Percentiles rank a stretch among this genome's conserved stretches.
Evolutionary conservation across 306 rosid species (phyloP).

Genomic region (Quercus bicolor): DNA sequence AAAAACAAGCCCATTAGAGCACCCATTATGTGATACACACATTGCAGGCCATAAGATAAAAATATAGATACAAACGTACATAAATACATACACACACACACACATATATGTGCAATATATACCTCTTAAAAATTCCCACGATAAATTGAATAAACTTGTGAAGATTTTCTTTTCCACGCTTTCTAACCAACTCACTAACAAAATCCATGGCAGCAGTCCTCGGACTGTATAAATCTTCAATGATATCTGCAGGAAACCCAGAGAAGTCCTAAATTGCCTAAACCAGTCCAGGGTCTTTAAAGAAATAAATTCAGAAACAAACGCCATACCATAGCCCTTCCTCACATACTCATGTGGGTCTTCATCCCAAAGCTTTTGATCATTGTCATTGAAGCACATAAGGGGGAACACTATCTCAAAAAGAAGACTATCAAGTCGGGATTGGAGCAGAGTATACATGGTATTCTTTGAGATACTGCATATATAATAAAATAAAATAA

Average conservation of each 20-base stretch:
- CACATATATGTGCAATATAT: neutral
- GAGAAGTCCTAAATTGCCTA: conserved; percentile 19
- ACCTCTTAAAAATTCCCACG: conserved; percentile 83
- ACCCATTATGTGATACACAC: conserved; percentile 9
- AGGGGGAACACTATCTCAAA: conserved; percentile 95
- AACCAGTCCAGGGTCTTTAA: neutral
- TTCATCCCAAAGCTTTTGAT: conserved; percentile 95
- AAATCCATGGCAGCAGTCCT: conserved; percentile 98
- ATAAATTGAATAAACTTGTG: conserved; percentile 82
- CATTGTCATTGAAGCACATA: conserved; percentile 90
- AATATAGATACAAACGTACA: neutral
- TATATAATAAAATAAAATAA: neutral
- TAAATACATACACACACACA: too few species aligned
- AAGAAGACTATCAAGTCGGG: conserved; percentile 79
- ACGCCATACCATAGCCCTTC: conserved; percentile 89
- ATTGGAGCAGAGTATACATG: conserved; percentile 82
- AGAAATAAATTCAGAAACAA: neutral
- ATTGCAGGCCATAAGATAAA: neutral
- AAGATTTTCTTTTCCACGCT: conserved; percentile 94
- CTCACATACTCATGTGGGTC: conserved; percentile 98
- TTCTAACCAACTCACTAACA: conserved; percentile 91
- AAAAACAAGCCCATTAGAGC: neutral
- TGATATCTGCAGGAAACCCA: conserved; percentile 59
- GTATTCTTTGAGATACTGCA: conserved; percentile 83
- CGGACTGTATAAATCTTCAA: conserved; percentile 95